Percentiles rank a stretch among this genome's conserved stretches.
These are phyloP conservation scores for Sparassis latifolia DNA, from an alignment of 1,284 basidiomycete species.

Conservation along the genomic window DNA sequence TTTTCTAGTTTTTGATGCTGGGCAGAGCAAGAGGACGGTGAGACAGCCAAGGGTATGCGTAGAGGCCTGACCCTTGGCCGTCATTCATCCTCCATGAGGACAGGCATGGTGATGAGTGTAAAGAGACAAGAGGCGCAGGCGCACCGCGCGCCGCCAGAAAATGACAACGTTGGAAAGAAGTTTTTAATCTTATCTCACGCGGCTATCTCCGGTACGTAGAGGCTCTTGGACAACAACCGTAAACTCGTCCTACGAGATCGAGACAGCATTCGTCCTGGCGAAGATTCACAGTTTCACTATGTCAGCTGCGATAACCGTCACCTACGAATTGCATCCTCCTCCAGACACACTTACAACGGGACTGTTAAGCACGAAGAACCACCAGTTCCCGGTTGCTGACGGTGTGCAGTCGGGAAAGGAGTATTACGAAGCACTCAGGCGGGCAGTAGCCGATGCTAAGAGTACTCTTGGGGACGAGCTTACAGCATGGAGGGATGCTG, in stretches of 20 bases:
- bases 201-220: constrained; percentile 16
- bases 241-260: constrained; percentile 6
- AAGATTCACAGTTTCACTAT: constrained; percentile 15
- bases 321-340: constrained; percentile 47
- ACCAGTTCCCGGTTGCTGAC: constrained; percentile 30
- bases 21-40: constrained; percentile 8
- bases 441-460: constrained; percentile 44
- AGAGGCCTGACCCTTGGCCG: no score
- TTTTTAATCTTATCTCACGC: constrained; percentile 2
- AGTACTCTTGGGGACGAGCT: constrained; percentile 52
- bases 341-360: constrained; percentile 18
- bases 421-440: constrained; percentile 48
- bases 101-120: constrained; percentile 25
- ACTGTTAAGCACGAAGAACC: constrained; percentile 26
- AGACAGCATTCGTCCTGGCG: neutral
- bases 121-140: constrained; percentile 1
- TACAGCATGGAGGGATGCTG: constrained; percentile 63
- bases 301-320: constrained; percentile 36
- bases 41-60: constrained; percentile 20
- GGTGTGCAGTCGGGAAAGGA: constrained; percentile 22
- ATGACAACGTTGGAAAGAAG: neutral
- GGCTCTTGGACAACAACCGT: constrained; percentile 12
- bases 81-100: constrained; percentile 18
- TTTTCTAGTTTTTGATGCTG: neutral
- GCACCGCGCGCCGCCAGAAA: no score